A percentile compares a stretch with the other conserved stretches of the same genome.
Evolutionary conservation across 257 asterid genomes (phyloP).

Genomic region (Lantana camara): DNA sequence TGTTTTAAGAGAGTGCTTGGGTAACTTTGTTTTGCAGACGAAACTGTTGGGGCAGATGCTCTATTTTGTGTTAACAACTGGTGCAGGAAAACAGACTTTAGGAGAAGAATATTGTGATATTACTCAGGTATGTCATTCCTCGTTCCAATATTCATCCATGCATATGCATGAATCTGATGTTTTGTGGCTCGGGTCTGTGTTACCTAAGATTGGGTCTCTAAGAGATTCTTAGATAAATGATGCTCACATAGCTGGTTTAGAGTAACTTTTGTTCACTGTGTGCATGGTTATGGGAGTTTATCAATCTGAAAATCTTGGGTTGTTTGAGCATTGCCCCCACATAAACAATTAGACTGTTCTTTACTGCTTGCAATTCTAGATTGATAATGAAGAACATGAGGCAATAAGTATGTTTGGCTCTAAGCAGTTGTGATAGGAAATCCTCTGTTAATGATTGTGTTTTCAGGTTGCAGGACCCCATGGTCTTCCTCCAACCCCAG

Average conservation of each 20-base stretch:
- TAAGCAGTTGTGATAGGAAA: constrained; percentile 6
- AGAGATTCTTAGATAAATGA: too few species aligned
- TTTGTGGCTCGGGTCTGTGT: too few species aligned
- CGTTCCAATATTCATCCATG: not conserved
- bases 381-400: constrained; percentile 2
- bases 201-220: too few species aligned
- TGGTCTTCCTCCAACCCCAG: constrained; percentile 97
- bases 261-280: constrained; percentile 13
- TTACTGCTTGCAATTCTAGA: not conserved
- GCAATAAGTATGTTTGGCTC: constrained; percentile 8
- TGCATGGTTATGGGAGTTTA: not conserved
- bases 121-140: constrained; percentile 62
- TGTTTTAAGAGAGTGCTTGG: constrained; percentile 3
- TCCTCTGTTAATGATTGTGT: constrained; percentile 20
- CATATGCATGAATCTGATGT: too few species aligned
- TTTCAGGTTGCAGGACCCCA: constrained; percentile 81
- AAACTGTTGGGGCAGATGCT: constrained; percentile 98
- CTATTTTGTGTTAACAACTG: constrained; percentile 84
- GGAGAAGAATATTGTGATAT: constrained; percentile 99
- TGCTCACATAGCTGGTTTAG: too few species aligned
- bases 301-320: constrained; percentile 4
- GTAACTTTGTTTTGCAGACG: constrained; percentile 50
- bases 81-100: constrained; percentile 94
- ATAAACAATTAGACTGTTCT: not conserved
- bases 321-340: constrained; percentile 4